Base-by-base conservation (phyloP, 2,329 filamentous ascomycete species). In the Cladophialophora psammophila region DNA sequence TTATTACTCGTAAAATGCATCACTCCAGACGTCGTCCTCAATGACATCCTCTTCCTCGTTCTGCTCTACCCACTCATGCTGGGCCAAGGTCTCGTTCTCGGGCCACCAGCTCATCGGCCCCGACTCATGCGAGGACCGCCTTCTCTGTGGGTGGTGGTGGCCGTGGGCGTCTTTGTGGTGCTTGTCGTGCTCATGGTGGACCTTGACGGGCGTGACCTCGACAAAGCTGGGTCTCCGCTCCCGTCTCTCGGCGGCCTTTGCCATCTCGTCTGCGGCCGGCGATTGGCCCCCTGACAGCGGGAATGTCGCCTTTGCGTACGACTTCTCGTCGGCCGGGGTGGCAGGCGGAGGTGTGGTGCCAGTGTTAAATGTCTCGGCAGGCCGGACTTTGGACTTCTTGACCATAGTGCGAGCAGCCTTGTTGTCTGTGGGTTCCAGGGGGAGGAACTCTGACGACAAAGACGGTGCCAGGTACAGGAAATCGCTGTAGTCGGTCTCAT, bases 41-140 rank as follows among this genome's bases (percentile, higher is more conserved):
- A 68, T 55, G 38, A 68, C 54, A 52, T 70, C 66, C 38, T 67
- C 68, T 31, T 70, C 64, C 62, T 67, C 64, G 53, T 69, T 58
- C 36, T 61, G 52, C 20, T 70, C 68, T 2, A 66, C 64, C 68
- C 68, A 70, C 13, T 42, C 34, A 38, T 68, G 66, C 61, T 66
- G 63, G 10, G 65, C 68, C 6, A 20, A 34, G 34, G 5, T 35
- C 12, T 70, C 66, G 31, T 36, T 42, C 65, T 68, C 68, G 36
- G 68, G 68, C 68, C 68, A 70, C 68, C 68, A 70, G 45, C 50
- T 57, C 68, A 70, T 68, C 3, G 63, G 56, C 48, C 40, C 59
- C 5, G 59, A 61, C 20, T 42, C 40, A 35, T 68, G 65, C 7
- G 63, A 63, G 34, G 65, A 61, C 20, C 58, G 59, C 13, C 63